A percentile compares a stretch with the other conserved stretches of the same genome.
These are phyloP conservation scores for Globisporangium megalacanthum DNA, from an alignment of 352 stramenopile genomes.

Conservation along the genomic window DNA sequence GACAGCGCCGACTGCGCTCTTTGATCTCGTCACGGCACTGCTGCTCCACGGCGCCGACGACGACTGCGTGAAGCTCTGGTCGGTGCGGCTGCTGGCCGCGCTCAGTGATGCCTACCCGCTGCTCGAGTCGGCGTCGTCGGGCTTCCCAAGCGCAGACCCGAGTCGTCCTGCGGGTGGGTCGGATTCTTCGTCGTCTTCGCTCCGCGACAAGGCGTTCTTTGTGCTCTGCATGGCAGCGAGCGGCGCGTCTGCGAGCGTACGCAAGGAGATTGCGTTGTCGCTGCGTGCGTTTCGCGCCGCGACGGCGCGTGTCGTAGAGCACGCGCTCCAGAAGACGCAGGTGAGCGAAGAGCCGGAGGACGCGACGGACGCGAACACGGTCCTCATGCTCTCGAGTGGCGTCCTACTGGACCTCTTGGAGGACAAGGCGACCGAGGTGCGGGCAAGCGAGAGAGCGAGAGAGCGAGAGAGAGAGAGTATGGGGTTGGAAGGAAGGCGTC, in stretches of 20 bases:
- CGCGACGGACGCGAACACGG: slow-evolving; percentile 30
- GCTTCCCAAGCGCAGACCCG: slow-evolving; percentile 11
- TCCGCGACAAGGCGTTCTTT: slow-evolving; percentile 40
- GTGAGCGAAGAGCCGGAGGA: slow-evolving; percentile 40
- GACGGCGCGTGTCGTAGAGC: slow-evolving; percentile 21
- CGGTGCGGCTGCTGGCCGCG: slow-evolving; percentile 26
- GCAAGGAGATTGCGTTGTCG: slow-evolving; percentile 31
- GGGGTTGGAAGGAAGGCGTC: too few relatives aligned
- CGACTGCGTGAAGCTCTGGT: slow-evolving; percentile 25
- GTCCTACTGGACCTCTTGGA: slow-evolving; percentile 56
- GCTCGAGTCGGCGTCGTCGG: slow-evolving; percentile 19
- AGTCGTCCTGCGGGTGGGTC: background rate
- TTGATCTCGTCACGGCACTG: slow-evolving; percentile 31
- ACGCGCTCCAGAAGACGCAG: slow-evolving; percentile 45
- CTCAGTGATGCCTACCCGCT: slow-evolving; percentile 19
- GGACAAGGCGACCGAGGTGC: slow-evolving; percentile 28
- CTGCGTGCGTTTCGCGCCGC: slow-evolving; percentile 23
- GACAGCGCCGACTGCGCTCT: slow-evolving; percentile 14
- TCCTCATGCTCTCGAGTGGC: slow-evolving; percentile 60
- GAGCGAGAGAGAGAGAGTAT: too few relatives aligned
- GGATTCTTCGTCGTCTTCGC: slow-evolving; percentile 1
- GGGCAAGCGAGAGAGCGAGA: background rate
- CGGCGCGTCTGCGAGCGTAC: slow-evolving; percentile 27
- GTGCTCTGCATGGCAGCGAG: slow-evolving; percentile 36
- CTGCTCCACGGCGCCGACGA: slow-evolving; percentile 24